Base-by-base conservation (phyloP, 1,284 basidiomycete species). In the Ceratobasidium sp. region DNA sequence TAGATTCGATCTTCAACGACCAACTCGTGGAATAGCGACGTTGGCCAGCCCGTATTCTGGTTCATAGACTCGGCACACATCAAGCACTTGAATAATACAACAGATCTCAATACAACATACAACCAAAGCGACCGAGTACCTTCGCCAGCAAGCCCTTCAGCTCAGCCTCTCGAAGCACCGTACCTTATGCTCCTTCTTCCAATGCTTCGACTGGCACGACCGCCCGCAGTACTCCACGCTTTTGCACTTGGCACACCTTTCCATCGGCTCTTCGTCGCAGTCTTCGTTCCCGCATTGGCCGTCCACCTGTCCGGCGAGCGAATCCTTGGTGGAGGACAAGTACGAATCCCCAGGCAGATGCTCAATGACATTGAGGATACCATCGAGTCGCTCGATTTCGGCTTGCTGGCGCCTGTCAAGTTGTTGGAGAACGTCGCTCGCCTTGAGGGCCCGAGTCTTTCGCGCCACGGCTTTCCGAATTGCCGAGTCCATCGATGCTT, bases 131-230 rank as follows among this genome's bases (percentile, higher is more conserved):
- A 22, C n/a, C 9, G 53, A 29, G 3, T 11, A 29, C 16, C 5
- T 54, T 0, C 5, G 9, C 3, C 6, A 16, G 14, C 13, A 58
- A 58, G 7, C 7, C 31, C 54, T 34, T 27, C 31, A 29, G 31
- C 29, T 58, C 14, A 58, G 29, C 19, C 54, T 34, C 31, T 58
- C 56, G 19, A 54, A 51, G 48, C 65, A 68, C 19, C 65, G 65
- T 39, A 68, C 29, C 27, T 68, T 68, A 39, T 68, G 65, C 6
- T 37, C 51, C 48, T 41, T 39, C 22, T 68, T 68, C 66, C 66
- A 71, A 31, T 71, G 66, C 43, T 58, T 59, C 9, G 53, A 29
- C 54, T 71, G 66, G 27, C 66, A 71, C 27, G 22, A 19, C 0
- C 29, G 11, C 19, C 66, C 66, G 29, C 66, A 71, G 48, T 71